These are phyloP conservation scores for Parascedosporium putredinis DNA, from an alignment of 2,329 filamentous ascomycete species.

Conservation along the genomic window DNA sequence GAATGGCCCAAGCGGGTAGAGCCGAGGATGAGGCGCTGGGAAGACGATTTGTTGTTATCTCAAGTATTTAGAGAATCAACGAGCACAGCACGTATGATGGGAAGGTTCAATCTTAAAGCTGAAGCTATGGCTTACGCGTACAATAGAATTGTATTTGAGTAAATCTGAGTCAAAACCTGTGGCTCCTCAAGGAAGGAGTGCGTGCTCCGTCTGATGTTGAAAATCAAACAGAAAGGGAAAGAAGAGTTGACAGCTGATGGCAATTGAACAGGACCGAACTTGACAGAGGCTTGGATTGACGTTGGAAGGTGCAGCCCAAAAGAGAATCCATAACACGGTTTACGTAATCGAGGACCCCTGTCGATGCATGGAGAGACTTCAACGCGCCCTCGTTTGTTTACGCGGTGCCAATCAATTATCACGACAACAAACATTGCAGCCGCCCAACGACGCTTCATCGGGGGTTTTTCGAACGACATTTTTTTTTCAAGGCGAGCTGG, in stretches of 20 bases:
- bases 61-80: too few relatives aligned
- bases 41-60: too few relatives aligned
- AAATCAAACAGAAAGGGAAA: too few relatives aligned
- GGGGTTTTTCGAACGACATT: neutral
- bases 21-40: too few relatives aligned
- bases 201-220: neutral
- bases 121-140: too few relatives aligned
- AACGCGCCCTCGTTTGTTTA: conserved; percentile 8
- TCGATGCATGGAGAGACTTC: neutral
- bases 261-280: too few relatives aligned
- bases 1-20: too few relatives aligned
- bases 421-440: neutral
- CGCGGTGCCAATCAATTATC: neutral
- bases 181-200: neutral
- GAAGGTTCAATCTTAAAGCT: too few relatives aligned
- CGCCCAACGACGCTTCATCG: neutral
- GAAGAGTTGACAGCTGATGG: neutral
- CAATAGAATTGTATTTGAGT: too few relatives aligned
- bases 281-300: too few relatives aligned
- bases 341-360: neutral
- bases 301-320: neutral
- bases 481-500: conserved; percentile 3
- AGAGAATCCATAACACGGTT: neutral
- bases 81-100: too few relatives aligned
- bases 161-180: too few relatives aligned